phyloP scores from a whole-genome alignment of 2,329 filamentous ascomycete species.

The Nothopassalora personata region DNA sequence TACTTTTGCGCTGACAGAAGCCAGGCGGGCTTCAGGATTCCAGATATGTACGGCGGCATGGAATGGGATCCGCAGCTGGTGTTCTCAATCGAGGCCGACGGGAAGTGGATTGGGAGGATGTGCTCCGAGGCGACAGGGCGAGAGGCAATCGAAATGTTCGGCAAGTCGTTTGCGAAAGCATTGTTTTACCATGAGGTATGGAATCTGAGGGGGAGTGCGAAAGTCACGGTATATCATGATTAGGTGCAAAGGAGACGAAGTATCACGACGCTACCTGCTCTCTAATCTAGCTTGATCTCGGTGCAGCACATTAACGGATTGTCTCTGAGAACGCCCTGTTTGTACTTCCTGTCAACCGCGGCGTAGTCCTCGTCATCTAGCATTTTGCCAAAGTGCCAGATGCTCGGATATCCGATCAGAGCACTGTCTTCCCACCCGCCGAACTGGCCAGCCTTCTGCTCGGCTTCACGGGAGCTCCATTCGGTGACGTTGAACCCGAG shows the following conservation, averaged over 20 bases:
- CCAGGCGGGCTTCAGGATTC: background rate
- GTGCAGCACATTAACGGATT: slow-evolving; percentile 22
- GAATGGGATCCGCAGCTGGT: background rate
- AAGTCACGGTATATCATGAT: background rate
- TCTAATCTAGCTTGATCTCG: slow-evolving; percentile 9
- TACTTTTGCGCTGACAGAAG: background rate
- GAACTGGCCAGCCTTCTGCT: too few relatives aligned
- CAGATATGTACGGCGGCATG: background rate
- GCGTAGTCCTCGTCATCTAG: slow-evolving; percentile 23
- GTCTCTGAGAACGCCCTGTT: slow-evolving; percentile 20
- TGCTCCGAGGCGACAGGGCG: background rate
- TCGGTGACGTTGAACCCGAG: too few relatives aligned
- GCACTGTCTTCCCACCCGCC: too few relatives aligned
- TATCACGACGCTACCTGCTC: too few relatives aligned
- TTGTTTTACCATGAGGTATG: background rate
- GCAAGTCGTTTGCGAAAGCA: background rate
- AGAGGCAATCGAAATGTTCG: background rate
- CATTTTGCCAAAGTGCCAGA: too few relatives aligned
- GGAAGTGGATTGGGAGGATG: background rate
- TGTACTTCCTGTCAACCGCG: slow-evolving; percentile 21
- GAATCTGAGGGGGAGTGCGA: background rate
- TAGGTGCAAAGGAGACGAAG: background rate
- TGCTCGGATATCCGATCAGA: too few relatives aligned
- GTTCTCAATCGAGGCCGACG: background rate
- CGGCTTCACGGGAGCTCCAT: too few relatives aligned